Conservation (phyloP, 371 early-diverging fungal species). For the Dinochytrium kinnereticum region DNA sequence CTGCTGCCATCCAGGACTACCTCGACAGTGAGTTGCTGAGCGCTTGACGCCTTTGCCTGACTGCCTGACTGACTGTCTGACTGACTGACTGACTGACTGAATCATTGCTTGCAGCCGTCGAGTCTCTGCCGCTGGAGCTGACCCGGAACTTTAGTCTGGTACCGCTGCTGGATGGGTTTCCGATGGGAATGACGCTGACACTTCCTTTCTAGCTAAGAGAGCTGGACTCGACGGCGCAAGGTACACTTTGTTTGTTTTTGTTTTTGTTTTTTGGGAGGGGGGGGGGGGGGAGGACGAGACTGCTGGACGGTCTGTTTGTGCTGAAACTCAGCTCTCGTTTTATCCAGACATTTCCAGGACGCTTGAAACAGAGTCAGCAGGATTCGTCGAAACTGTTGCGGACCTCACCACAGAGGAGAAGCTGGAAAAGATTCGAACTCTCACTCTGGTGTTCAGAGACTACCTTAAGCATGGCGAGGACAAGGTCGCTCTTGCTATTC, state of each 20-base stretch:
- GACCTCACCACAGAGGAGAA: slow-evolving; percentile 55
- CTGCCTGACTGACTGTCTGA: background rate
- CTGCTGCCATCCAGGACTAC: slow-evolving; percentile 67
- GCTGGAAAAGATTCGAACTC: slow-evolving; percentile 61
- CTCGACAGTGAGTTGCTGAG: slow-evolving; percentile 74
- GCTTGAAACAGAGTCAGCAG: slow-evolving; percentile 35
- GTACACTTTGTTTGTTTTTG: too few species aligned
- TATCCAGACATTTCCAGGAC: slow-evolving; percentile 22
- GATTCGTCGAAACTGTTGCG: slow-evolving; percentile 37
- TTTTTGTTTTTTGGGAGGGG: too few species aligned
- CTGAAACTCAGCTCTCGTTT: background rate
- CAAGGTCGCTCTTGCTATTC: slow-evolving; percentile 87
- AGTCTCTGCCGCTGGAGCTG: slow-evolving; percentile 88
- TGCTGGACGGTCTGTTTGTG: too few species aligned
- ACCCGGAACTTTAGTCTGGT: slow-evolving; percentile 84
- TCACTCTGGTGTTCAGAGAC: slow-evolving; percentile 60
- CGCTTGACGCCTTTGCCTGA: background rate
- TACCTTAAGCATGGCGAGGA: slow-evolving; percentile 89
- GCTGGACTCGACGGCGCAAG: slow-evolving; percentile 85
- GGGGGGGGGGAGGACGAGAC: too few species aligned
- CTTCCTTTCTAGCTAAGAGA: slow-evolving; percentile 69
- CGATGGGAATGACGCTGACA: background rate
- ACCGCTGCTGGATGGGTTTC: too few species aligned
- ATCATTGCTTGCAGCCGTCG: slow-evolving; percentile 71
- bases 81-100: background rate